Base-by-base conservation (phyloP, 257 asterid genomes). In the Gentiana straminea region DNA sequence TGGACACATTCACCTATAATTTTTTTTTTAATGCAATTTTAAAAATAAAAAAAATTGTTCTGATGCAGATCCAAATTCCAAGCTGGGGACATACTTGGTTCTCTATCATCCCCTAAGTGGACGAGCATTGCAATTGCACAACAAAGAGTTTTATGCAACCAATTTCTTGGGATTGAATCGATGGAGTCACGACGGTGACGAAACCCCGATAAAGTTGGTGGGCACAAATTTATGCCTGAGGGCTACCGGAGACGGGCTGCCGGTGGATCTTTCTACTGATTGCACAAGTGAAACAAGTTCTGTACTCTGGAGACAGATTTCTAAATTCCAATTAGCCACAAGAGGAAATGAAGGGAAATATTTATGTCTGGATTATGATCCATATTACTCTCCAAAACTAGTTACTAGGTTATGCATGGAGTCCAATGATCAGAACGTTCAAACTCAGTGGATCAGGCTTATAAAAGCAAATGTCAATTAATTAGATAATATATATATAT, bases 21-120 rank as follows among this genome's bases (percentile, higher is more conserved):
- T n/a, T n/a, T n/a, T n/a, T n/a, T n/a, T n/a, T n/a, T n/a, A n/a
- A n/a, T n/a, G n/a, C n/a, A n/a, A n/a, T n/a, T n/a, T n/a, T n/a
- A n/a, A n/a, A n/a, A n/a, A n/a, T n/a, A n/a, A n/a, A n/a, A n/a
- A n/a, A n/a, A n/a, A n/a, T n/a, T n/a, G n/a, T n/a, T n/a, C n/a
- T n/a, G n/a, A n/a, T n/a, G n/a, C n/a, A 76, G 96, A 92, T 86
- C 73, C 13, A 15, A 13, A 37, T 8, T 6, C 13, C 5, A 36
- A 35, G 2, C 3, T 35, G 36, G n/a, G n/a, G n/a, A 3, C 33
- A 8, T 15, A 70, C 13, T 65, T 70, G 69, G 56, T 66, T 49
- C 10, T 86, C 24, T 86, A 63, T 63, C 90, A 83, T 57, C 94
- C 90, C 15, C 74, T 62, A 39, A 83, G 81, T 64, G 90, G 95